Conservation (phyloP, 2,329 filamentous ascomycete genomes). For the Metarhizium robertsii region DNA sequence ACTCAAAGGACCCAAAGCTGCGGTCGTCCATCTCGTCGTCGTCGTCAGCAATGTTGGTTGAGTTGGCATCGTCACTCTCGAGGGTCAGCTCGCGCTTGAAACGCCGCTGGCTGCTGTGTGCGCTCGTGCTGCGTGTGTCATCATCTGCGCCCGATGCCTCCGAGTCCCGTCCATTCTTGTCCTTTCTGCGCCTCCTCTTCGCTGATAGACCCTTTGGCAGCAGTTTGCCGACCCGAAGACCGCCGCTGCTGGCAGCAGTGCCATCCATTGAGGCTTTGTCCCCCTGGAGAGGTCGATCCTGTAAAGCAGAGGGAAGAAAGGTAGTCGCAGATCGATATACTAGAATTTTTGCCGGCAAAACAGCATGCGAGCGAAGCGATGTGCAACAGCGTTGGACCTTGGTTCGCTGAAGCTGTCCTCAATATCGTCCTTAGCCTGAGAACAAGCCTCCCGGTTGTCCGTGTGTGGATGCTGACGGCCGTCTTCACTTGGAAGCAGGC, state of each 20-base stretch:
- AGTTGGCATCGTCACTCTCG: constrained; percentile 22
- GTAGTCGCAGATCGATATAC: neutral
- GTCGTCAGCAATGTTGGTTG: constrained; percentile 17
- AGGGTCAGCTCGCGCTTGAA: constrained; percentile 24
- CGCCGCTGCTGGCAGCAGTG: constrained; percentile 12
- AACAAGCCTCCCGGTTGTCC: neutral
- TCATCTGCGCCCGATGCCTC: constrained; percentile 17
- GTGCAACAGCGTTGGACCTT: neutral
- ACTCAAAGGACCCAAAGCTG: constrained; percentile 26
- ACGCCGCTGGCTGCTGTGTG: constrained; percentile 15
- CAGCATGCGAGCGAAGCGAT: neutral
- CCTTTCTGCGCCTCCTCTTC: constrained; percentile 39
- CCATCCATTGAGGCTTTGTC: constrained; percentile 8
- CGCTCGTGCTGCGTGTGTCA: constrained; percentile 22
- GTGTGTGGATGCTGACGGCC: no score
- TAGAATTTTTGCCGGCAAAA: neutral
- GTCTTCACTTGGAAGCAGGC: neutral
- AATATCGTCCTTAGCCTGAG: neutral
- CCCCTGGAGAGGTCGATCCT: neutral
- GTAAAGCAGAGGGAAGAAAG: neutral
- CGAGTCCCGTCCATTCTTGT: constrained; percentile 29
- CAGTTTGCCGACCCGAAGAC: constrained; percentile 33
- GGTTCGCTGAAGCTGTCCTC: neutral
- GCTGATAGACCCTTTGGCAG: constrained; percentile 41
- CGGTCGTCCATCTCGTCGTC: constrained; percentile 22